Base-by-base conservation (phyloP, 2,329 filamentous ascomycete species). In the Trichoderma sp. region DNA sequence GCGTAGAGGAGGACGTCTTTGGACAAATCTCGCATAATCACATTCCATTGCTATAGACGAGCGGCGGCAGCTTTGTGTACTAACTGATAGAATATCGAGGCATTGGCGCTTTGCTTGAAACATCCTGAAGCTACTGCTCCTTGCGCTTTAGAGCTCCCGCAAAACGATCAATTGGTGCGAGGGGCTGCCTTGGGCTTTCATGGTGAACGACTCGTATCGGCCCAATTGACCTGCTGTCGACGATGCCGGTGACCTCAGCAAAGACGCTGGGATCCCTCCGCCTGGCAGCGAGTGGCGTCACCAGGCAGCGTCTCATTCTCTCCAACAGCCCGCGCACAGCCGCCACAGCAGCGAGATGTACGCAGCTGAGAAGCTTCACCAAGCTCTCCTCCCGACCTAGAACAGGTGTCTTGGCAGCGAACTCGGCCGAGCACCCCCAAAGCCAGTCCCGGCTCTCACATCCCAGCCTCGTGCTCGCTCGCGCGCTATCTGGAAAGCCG, bases 401-500 rank as follows among this genome's bases (percentile, higher is more conserved):
- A 37, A 61, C 10, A 43, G 24, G 4, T 5, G 29, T 19, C 5
- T 59, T 69, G 4, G 68, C 73, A 24, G 72, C 70, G 4, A 71
- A 70, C 2, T 68, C 49, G 11, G 16, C 16, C 43, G 33, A 33
- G 49, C 58, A 14, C n/a, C 31, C 16, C 8, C 66, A 37, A 37
- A 53, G 6, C 14, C 62, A 66, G n/a, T 21, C 35, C 21, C 62
- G 27, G 29, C 53, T 29, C 24, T 53, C 53, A 33, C n/a, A 43
- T n/a, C 29, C 49, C 24, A 66, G 49, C 35, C 58, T 71, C 31
- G 33, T 75, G 69, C 72, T 77, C 65, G 70, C 75, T 31, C 82
- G 84, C 70, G 75, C 76, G 6, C 75, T 88, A 21, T 89, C 87
- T 0, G 86, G 86, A 29, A 84, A 81, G 73, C 83, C 86, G 19